Conservation (phyloP, 495 filamentous ascomycete genomes). For the Aspergillus nidulans region DNA sequence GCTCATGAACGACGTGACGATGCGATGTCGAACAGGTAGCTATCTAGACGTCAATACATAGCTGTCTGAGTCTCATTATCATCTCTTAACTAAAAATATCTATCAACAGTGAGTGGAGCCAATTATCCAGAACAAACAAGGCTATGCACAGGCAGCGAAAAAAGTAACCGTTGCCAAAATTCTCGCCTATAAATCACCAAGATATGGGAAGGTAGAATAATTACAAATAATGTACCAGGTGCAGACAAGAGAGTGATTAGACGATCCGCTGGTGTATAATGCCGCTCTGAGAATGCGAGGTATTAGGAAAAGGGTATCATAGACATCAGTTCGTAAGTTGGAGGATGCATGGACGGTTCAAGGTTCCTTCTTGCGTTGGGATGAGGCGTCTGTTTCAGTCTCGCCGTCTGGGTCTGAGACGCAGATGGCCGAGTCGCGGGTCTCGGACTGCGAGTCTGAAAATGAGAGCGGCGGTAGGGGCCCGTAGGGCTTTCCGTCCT, state of each 20-base stretch:
- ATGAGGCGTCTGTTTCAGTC: conserved; percentile 1
- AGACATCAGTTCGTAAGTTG: conserved; percentile 23
- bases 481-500: conserved; percentile 46
- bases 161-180: conserved; percentile 9
- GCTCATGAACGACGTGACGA: not conserved
- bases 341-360: conserved; percentile 15
- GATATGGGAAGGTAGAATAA: conserved; percentile 10
- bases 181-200: not conserved
- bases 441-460: conserved; percentile 20
- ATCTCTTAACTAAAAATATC: conserved; percentile 14
- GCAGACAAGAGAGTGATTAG: conserved; percentile 11
- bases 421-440: conserved; percentile 24
- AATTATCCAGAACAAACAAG: conserved; percentile 17
- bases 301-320: conserved; percentile 26
- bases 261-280: conserved; percentile 10
- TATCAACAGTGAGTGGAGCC: conserved; percentile 16
- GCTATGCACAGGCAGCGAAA: conserved; percentile 24
- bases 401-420: conserved; percentile 17
- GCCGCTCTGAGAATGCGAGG: conserved; percentile 7
- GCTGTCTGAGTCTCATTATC: not conserved
- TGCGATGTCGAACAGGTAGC: not conserved
- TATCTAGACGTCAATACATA: not conserved
- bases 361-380: conserved; percentile 14
- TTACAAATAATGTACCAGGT: conserved; percentile 25
- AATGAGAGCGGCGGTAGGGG: conserved; percentile 42